Evolutionary conservation across 2,329 filamentous ascomycete species (phyloP).

Genomic region (Paracoccidioides lutzii): DNA sequence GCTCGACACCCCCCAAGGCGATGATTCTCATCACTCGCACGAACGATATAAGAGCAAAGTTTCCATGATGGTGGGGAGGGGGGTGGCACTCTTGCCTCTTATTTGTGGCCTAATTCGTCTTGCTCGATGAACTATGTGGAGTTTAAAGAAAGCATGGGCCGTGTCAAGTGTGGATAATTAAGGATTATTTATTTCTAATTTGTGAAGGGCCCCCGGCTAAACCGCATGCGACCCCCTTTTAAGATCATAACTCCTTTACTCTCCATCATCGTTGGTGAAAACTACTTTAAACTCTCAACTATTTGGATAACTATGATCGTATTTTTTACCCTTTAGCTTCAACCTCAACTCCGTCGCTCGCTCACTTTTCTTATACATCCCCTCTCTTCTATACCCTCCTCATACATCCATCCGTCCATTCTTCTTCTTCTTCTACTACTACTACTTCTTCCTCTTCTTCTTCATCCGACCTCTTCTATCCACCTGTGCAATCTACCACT

Average conservation of each 20-base stretch:
- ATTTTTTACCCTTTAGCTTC: conserved; percentile 1
- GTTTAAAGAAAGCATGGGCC: conserved; percentile 6
- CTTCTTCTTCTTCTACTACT: conserved; percentile 7
- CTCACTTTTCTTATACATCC: conserved; percentile 12
- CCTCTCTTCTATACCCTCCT: conserved; percentile 8
- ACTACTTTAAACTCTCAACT: neutral
- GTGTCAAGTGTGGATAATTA: conserved; percentile 2
- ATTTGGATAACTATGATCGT: neutral
- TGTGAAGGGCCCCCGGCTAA: neutral
- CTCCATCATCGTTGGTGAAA: neutral
- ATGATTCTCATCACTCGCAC: neutral
- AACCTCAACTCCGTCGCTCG: conserved; percentile 6
- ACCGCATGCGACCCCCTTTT: neutral
- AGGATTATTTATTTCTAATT: conserved; percentile 1
- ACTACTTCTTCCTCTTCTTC: conserved; percentile 36
- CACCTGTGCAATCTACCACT: too few species aligned
- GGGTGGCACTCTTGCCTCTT: conserved; percentile 10
- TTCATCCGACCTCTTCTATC: neutral
- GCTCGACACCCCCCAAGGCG: neutral
- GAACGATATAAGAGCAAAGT: neutral
- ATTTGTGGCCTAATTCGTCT: conserved; percentile 13
- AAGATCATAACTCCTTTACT: neutral
- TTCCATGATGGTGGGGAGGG: conserved; percentile 1
- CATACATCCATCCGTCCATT: conserved; percentile 7
- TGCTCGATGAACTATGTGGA: conserved; percentile 3